Evolutionary conservation across 805 yeast species (phyloP), one percentile per base, ranked within the genome.

Genomic region (Candida verbasci): DNA sequence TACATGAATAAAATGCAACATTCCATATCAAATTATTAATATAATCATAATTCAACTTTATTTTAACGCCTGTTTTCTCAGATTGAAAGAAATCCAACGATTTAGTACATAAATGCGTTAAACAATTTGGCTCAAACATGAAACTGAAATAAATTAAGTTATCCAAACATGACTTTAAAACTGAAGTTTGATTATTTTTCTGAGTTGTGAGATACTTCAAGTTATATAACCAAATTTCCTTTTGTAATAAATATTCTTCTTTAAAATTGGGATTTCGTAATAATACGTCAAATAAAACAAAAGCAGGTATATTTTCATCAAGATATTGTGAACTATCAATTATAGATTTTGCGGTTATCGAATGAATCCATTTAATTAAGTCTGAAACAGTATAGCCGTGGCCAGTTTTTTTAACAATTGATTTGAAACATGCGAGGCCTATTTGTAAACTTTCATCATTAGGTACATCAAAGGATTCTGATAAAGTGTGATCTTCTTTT

Each of bases 281-380:
- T 2, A 69, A 45, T 4, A 71, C 47, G 40, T 72, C 74, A 1
- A 57, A 50, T 1, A 57, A 31, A 1, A 72, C 55, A 46, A 62
- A 67, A 1, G 62, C 46, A 0, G 78, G 77, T 11, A 69, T 53
- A 2, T 49, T 42, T 1, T 50, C 36, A 8, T 52, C 40, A 8
- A 72, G 45, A 2, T 59, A 40, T 2, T 40, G 25, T 38, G 73
- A 68, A 3, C 70, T 60, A 2, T 46, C 49, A 6, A 52, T 42
- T 9, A 71, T 52, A 26, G 44, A 48, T 0, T 57, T 44, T 0
- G 74, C 49, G 3, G 45, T 29, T 0, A 69, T 42, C 4, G 70
- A 60, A 6, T 40, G 42, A 2, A 65, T 50, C 70, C 70, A 67
- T 10, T 29, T 42, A 3, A 29, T 20, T 12, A 55, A 38, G 32